Percentiles rank a stretch among this genome's conserved stretches.
These are phyloP conservation scores for Pseudocercospora musae DNA, from an alignment of 2,329 filamentous ascomycete species.

Conservation along the genomic window DNA sequence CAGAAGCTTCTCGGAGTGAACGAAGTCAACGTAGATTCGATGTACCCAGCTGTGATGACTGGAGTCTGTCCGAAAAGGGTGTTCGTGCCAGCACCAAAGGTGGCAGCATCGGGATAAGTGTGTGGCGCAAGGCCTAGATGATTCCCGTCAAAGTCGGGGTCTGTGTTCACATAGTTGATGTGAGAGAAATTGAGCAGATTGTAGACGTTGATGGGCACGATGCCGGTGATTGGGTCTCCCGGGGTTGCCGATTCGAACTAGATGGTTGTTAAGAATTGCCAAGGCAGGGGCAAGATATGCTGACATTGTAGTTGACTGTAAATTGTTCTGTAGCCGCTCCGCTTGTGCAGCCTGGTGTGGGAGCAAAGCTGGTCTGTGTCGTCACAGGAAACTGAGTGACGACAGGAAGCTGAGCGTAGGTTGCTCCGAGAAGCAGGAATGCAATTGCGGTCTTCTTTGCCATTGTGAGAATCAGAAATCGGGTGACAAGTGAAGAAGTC, in stretches of 20 bases:
- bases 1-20: conserved; percentile 16
- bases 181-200: conserved; percentile 19
- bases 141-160: conserved; percentile 21
- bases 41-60: conserved; percentile 17
- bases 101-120: conserved; percentile 17
- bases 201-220: conserved; percentile 17
- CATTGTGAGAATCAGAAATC: not conserved
- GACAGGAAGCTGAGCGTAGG: conserved; percentile 5
- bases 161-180: conserved; percentile 20
- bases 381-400: conserved; percentile 13
- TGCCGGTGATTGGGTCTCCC: conserved; percentile 11
- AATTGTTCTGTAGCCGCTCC: conserved; percentile 9
- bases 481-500: too few relatives aligned
- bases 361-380: conserved; percentile 14
- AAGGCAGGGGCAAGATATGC: not conserved
- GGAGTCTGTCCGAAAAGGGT: conserved; percentile 7
- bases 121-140: conserved; percentile 21
- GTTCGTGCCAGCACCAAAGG: conserved; percentile 15
- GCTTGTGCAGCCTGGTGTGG: conserved; percentile 11
- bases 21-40: conserved; percentile 13
- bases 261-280: not conserved
- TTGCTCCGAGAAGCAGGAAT: conserved; percentile 1
- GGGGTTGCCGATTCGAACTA: conserved; percentile 18
- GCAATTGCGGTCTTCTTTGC: not conserved
- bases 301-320: conserved; percentile 17